phyloP scores from a whole-genome alignment of 73 alveolate genomes.

The Paramecium biaurelia region DNA sequence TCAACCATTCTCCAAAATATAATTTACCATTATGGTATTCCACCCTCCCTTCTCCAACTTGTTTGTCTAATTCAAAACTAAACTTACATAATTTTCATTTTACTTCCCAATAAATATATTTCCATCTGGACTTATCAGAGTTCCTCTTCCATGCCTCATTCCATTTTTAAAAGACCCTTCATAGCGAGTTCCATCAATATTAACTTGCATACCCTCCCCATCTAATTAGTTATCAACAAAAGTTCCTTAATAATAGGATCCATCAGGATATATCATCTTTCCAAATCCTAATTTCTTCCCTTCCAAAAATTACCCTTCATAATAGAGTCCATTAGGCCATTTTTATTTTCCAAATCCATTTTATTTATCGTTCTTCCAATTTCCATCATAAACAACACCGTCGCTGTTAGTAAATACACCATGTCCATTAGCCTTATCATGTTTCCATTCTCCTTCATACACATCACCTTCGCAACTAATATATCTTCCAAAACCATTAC shows the following conservation, averaged over 20 bases:
- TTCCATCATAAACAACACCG: constrained; percentile 57
- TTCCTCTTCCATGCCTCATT: constrained; percentile 76
- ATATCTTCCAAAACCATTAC: constrained; percentile 73
- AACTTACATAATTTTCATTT: background rate
- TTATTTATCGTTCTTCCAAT: constrained; percentile 64
- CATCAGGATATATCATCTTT: constrained; percentile 4
- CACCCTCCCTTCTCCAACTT: constrained; percentile 58
- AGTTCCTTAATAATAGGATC: constrained; percentile 19
- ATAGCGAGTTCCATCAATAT: constrained; percentile 48
- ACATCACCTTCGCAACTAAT: constrained; percentile 48
- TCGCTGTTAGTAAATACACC: constrained; percentile 58
- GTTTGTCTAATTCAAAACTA: background rate
- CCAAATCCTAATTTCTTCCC: constrained; percentile 1
- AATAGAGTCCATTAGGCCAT: constrained; percentile 79
- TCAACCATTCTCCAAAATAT: constrained; percentile 80
- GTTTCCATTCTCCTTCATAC: constrained; percentile 63
- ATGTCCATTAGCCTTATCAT: constrained; percentile 73
- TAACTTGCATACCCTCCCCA: constrained; percentile 31
- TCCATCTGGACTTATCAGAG: constrained; percentile 72
- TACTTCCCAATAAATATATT: constrained; percentile 52
- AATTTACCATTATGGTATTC: constrained; percentile 81
- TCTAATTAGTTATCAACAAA: constrained; percentile 35
- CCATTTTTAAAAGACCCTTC: constrained; percentile 57
- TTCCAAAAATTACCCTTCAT: constrained; percentile 43
- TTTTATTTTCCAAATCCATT: constrained; percentile 16